Conservation (phyloP, 2,329 filamentous ascomycete species). For the Shiraia bambusicola region DNA sequence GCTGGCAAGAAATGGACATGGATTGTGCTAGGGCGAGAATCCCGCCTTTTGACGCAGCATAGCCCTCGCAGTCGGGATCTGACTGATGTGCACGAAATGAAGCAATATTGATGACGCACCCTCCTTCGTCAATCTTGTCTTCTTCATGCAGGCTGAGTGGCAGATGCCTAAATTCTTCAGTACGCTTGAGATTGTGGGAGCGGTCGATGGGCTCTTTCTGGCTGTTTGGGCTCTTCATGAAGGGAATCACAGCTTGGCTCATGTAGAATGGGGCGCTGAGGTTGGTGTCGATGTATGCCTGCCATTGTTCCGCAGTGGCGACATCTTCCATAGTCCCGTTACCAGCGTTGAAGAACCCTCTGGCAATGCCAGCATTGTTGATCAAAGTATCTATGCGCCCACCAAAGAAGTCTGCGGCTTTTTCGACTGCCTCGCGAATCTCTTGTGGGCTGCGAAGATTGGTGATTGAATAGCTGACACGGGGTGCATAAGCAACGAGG, state of each 20-base stretch:
- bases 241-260: constrained; percentile 24
- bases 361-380: constrained; percentile 33
- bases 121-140: constrained; percentile 26
- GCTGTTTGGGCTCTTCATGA: constrained; percentile 23
- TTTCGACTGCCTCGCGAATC: constrained; percentile 35
- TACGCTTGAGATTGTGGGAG: constrained; percentile 20
- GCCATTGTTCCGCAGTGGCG: constrained; percentile 25
- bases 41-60: constrained; percentile 53
- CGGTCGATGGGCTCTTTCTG: constrained; percentile 19
- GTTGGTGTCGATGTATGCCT: constrained; percentile 25
- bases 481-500: constrained; percentile 35
- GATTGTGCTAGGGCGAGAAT: constrained; percentile 52
- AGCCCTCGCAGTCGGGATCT: constrained; percentile 53
- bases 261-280: constrained; percentile 25
- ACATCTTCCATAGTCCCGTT: constrained; percentile 28
- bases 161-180: constrained; percentile 21
- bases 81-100: constrained; percentile 54
- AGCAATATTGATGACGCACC: constrained; percentile 48
- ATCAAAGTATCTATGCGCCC: constrained; percentile 32
- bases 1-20: constrained; percentile 49
- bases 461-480: constrained; percentile 28
- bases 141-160: constrained; percentile 22
- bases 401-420: constrained; percentile 43
- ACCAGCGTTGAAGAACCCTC: constrained; percentile 25
- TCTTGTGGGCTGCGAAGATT: constrained; percentile 41